Evolutionary conservation across 2,329 filamentous ascomycete genomes (phyloP).

Genomic region (Pseudonectria foliicola): DNA sequence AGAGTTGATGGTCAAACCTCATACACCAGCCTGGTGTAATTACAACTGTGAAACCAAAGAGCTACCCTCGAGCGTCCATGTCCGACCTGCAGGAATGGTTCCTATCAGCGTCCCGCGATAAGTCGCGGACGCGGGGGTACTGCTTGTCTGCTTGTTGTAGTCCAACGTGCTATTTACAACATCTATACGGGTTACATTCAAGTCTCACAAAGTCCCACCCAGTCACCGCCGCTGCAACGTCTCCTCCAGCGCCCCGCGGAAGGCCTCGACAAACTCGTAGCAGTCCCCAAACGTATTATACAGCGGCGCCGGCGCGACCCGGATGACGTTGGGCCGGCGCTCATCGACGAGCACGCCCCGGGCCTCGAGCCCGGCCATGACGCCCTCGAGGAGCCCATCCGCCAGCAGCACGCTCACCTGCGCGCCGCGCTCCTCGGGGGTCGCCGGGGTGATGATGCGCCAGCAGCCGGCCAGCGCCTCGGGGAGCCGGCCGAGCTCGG

Average conservation of each 20-base stretch:
- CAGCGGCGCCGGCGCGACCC: constrained; percentile 70
- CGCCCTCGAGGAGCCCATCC: constrained; percentile 56
- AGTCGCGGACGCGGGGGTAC: too few species aligned
- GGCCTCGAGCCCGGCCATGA: constrained; percentile 55
- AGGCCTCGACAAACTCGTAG: constrained; percentile 24
- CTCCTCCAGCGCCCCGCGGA: constrained; percentile 18
- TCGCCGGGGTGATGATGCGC: constrained; percentile 57
- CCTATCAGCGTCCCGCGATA: too few species aligned
- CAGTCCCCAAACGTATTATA: constrained; percentile 70
- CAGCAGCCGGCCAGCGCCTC: constrained; percentile 31
- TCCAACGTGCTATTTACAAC: too few species aligned
- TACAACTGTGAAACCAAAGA: too few species aligned
- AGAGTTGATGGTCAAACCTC: too few species aligned
- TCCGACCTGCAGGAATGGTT: too few species aligned
- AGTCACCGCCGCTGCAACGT: constrained; percentile 10
- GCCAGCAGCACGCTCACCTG: constrained; percentile 66
- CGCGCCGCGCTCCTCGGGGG: constrained; percentile 60
- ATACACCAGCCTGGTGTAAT: too few species aligned
- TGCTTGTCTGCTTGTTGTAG: too few species aligned
- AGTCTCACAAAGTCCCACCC: too few species aligned
- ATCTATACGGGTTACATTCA: too few species aligned
- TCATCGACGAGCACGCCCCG: constrained; percentile 71
- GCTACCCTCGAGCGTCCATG: too few species aligned
- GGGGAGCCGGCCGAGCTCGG: constrained; percentile 40
- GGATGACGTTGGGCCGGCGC: constrained; percentile 70